phyloP scores from a whole-genome alignment of 169 alveolate genomes.

The Theileria orientalis region DNA sequence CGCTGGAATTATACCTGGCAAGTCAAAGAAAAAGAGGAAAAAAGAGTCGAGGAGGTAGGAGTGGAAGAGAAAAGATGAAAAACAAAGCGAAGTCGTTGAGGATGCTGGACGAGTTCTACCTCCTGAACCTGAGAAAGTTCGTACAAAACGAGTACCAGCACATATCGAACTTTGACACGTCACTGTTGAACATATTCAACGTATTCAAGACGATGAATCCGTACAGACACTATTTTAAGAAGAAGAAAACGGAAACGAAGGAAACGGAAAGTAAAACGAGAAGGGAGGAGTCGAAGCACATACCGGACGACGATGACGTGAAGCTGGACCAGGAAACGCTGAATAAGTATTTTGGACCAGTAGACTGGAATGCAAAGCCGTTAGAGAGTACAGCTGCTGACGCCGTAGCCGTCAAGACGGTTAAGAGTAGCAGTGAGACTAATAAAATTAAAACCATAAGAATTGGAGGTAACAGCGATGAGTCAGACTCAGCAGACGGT shows the following conservation, averaged over 20 bases:
- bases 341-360: background rate
- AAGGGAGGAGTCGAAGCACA: background rate
- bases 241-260: background rate
- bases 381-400: no score
- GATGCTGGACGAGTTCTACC: conserved; percentile 38
- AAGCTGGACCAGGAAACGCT: background rate
- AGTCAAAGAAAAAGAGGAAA: background rate
- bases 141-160: conserved; percentile 44
- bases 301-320: background rate
- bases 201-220: background rate
- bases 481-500: no score
- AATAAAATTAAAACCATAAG: no score
- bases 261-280: background rate
- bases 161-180: conserved; percentile 11
- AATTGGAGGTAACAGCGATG: background rate
- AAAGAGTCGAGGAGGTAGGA: background rate
- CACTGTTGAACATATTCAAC: conserved; percentile 34
- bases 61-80: background rate
- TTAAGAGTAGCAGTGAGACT: background rate
- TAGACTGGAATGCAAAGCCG: no score
- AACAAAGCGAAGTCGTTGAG: conserved; percentile 32
- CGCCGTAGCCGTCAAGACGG: background rate
- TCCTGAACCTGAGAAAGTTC: conserved; percentile 21
- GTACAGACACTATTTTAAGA: background rate
- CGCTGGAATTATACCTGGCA: background rate